phyloP scores from a whole-genome alignment of 1,139 yeast genomes.

The Geotrichum siamense region DNA sequence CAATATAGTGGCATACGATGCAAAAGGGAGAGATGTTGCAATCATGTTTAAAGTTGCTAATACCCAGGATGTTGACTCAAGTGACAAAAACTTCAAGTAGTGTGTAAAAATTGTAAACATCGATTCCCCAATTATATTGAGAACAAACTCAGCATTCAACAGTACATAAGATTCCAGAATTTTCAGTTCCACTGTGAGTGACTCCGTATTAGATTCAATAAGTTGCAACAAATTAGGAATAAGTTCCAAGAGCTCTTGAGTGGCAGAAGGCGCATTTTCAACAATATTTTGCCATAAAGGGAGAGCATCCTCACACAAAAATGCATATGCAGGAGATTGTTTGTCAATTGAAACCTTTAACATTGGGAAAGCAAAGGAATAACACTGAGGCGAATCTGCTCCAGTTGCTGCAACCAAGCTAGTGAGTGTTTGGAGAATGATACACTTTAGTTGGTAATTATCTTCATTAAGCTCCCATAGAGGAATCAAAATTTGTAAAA shows the following conservation, averaged over 20 bases:
- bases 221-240: conserved; percentile 47
- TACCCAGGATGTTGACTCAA: conserved; percentile 40
- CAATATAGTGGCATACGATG: conserved; percentile 24
- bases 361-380: conserved; percentile 60
- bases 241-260: conserved; percentile 41
- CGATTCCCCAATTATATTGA: conserved; percentile 31
- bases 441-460: conserved; percentile 60
- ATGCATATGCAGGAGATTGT: conserved; percentile 49
- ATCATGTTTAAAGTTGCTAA: conserved; percentile 22
- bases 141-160: conserved; percentile 38
- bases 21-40: conserved; percentile 22
- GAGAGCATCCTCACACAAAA: conserved; percentile 79
- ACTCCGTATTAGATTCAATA: conserved; percentile 62
- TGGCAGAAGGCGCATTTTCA: conserved; percentile 41
- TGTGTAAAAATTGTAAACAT: conserved; percentile 49
- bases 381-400: conserved; percentile 50
- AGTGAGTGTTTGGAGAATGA: conserved; percentile 62
- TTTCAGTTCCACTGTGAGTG: conserved; percentile 58
- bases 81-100: conserved; percentile 58
- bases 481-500: conserved; percentile 57
- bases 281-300: conserved; percentile 74
- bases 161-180: conserved; percentile 67
- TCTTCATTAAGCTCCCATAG: conserved; percentile 64
- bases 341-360: conserved; percentile 59
- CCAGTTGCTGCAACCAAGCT: conserved; percentile 61